These are phyloP conservation scores for Rhinocladiella similis DNA, from an alignment of 2,329 filamentous ascomycete species.

Conservation along the genomic window DNA sequence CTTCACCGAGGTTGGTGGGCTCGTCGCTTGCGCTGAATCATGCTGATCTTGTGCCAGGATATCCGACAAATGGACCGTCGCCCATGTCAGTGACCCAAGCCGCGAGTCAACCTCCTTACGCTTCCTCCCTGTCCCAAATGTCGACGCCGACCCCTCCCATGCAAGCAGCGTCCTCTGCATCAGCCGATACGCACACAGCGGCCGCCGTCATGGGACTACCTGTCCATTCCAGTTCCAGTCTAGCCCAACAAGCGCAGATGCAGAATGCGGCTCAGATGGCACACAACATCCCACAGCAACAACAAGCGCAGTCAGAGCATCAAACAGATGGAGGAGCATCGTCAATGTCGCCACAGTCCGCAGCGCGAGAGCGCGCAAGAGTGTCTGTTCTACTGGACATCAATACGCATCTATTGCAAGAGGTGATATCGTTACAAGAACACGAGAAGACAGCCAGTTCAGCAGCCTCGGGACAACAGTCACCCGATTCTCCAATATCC, in stretches of 20 bases:
- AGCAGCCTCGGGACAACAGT: conserved; percentile 34
- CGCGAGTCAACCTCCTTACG: conserved; percentile 9
- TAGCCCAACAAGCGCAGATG: conserved; percentile 26
- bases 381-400: conserved; percentile 48
- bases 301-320: conserved; percentile 6
- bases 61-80: conserved; percentile 21
- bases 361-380: conserved; percentile 46
- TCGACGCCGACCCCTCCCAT: conserved; percentile 6
- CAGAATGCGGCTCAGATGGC: conserved; percentile 24
- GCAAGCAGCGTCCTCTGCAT: conserved; percentile 2
- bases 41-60: conserved; percentile 11
- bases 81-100: conserved; percentile 27
- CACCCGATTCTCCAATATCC: conserved; percentile 34
- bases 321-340: conserved; percentile 3
- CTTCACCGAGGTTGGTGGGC: conserved; percentile 15
- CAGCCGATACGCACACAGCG: conserved; percentile 15
- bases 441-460: conserved; percentile 44
- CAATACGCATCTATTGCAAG: conserved; percentile 49
- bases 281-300: conserved; percentile 12
- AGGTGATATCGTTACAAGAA: conserved; percentile 48
- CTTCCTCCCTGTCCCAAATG: conserved; percentile 9
- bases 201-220: conserved; percentile 13
- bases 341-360: conserved; percentile 31
- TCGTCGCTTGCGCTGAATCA: background rate
- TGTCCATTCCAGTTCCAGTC: conserved; percentile 16